These are phyloP conservation scores for Onygenales sp. DNA, from an alignment of 2,329 filamentous ascomycete genomes.

Conservation along the genomic window DNA sequence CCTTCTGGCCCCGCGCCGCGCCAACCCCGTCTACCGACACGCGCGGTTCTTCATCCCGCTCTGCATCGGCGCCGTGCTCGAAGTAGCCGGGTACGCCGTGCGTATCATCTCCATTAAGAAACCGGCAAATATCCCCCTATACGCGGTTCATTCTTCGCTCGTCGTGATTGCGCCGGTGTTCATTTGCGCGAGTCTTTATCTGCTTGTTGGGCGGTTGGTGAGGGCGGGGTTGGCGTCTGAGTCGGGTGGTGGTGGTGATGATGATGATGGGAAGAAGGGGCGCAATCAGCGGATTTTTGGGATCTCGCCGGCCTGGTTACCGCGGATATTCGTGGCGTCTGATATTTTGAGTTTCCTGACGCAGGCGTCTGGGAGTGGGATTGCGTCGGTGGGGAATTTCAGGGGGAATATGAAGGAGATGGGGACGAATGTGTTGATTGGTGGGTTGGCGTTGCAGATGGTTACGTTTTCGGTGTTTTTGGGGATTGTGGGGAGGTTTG, in stretches of 20 bases:
- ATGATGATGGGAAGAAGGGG: slow-evolving; percentile 8
- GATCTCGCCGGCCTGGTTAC: slow-evolving; percentile 31
- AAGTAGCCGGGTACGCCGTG: slow-evolving; percentile 35
- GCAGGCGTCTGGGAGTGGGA: slow-evolving; percentile 36
- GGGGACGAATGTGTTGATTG: slow-evolving; percentile 35
- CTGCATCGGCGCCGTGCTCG: slow-evolving; percentile 33
- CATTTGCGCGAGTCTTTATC: slow-evolving; percentile 42
- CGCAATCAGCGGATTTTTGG: slow-evolving; percentile 25
- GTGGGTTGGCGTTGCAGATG: slow-evolving; percentile 34
- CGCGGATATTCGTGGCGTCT: slow-evolving; percentile 37
- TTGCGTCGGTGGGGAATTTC: slow-evolving; percentile 38
- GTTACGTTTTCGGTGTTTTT: slow-evolving; percentile 34
- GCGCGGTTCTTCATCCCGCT: slow-evolving; percentile 34
- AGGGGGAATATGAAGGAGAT: slow-evolving; percentile 28
- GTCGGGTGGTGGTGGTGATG: too few species aligned
- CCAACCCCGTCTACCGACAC: slow-evolving; percentile 13
- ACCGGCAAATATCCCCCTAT: slow-evolving; percentile 27
- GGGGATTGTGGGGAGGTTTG: slow-evolving; percentile 31
- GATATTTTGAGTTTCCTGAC: slow-evolving; percentile 39
- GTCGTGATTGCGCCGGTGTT: slow-evolving; percentile 43
- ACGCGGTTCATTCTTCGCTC: slow-evolving; percentile 30
- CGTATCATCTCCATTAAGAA: slow-evolving; percentile 30
- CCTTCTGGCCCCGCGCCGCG: slow-evolving; percentile 30
- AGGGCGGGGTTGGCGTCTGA: slow-evolving; percentile 24
- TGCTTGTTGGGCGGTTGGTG: slow-evolving; percentile 42